phyloP scores from a whole-genome alignment of 768 basidiomycete species.

The Pholiota molesta region DNA sequence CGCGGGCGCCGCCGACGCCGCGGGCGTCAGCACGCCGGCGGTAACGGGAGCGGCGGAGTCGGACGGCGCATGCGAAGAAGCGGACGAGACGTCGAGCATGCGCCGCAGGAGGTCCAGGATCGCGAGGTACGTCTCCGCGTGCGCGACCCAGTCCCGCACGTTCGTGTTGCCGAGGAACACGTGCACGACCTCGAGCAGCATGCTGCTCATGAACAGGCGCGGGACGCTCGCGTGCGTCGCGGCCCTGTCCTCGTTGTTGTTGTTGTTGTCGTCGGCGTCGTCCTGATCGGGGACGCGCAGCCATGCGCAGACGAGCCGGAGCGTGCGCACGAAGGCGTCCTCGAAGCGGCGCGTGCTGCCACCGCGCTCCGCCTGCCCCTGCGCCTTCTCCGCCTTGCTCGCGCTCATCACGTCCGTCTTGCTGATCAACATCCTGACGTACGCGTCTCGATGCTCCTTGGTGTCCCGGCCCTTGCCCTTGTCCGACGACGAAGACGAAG shows the following conservation, averaged over 20 bases:
- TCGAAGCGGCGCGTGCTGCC: constrained; percentile 27
- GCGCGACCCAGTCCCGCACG: constrained; percentile 38
- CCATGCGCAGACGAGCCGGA: constrained; percentile 26
- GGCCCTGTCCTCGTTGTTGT: constrained; percentile 9
- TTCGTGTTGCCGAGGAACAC: constrained; percentile 33
- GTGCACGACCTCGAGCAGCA: constrained; percentile 36
- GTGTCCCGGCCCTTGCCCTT: constrained; percentile 12
- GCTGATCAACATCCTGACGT: constrained; percentile 26
- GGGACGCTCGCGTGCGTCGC: constrained; percentile 21
- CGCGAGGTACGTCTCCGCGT: constrained; percentile 33
- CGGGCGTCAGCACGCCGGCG: constrained; percentile 16
- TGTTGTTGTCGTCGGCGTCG: constrained; percentile 3
- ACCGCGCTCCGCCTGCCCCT: background rate
- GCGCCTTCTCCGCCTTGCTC: constrained; percentile 20
- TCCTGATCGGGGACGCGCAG: constrained; percentile 14
- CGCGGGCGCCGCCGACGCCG: background rate
- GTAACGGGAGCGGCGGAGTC: background rate
- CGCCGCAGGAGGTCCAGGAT: constrained; percentile 31
- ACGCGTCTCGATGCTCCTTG: constrained; percentile 23
- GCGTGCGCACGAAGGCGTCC: constrained; percentile 25
- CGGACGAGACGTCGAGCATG: constrained; percentile 26
- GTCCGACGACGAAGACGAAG: background rate
- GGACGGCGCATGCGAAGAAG: background rate
- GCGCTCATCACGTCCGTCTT: constrained; percentile 18
- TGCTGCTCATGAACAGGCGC: constrained; percentile 28